phyloP scores from a whole-genome alignment of 306 rosid genomes.

The Canavalia ensiformis region DNA sequence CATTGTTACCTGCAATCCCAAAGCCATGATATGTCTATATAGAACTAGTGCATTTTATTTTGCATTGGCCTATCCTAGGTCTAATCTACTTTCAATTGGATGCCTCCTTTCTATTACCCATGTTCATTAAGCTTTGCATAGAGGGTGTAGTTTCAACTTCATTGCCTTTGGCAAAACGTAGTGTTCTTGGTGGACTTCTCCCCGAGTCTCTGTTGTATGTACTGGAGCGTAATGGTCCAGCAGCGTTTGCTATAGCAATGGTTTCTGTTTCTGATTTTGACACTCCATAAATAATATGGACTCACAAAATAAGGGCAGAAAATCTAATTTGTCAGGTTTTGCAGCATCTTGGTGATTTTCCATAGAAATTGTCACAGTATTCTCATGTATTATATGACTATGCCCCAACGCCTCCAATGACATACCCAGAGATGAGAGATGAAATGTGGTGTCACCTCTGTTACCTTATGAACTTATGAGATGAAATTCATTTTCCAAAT shows the following conservation, averaged over 20 bases:
- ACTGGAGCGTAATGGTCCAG: constrained; percentile 98
- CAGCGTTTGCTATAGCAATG: constrained; percentile 97
- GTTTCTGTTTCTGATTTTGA: constrained; percentile 86
- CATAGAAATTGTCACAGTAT: constrained; percentile 94
- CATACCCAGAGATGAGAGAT: constrained; percentile 95
- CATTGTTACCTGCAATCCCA: constrained; percentile 93
- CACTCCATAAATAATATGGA: constrained; percentile 99
- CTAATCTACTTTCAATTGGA: constrained; percentile 90
- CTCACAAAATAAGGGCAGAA: constrained; percentile 99
- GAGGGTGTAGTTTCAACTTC: constrained; percentile 97
- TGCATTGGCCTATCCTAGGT: constrained; percentile 97
- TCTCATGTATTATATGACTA: constrained; percentile 93
- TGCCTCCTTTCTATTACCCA: constrained; percentile 92
- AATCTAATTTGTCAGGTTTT: constrained; percentile 95
- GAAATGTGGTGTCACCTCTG: constrained; percentile 99
- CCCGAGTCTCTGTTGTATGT: constrained; percentile 98
- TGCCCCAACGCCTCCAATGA: constrained; percentile 99
- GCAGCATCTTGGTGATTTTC: constrained; percentile 99
- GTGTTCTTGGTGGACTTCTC: constrained; percentile 97
- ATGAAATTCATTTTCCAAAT: constrained; percentile 95
- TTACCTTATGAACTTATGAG: constrained; percentile 93
- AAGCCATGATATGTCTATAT: constrained; percentile 96
- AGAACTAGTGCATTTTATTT: constrained; percentile 95
- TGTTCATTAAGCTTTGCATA: constrained; percentile 98
- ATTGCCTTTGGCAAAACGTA: constrained; percentile 96